phyloP scores from a whole-genome alignment of 768 basidiomycete species.

The Hortiboletus flavorubellus region DNA sequence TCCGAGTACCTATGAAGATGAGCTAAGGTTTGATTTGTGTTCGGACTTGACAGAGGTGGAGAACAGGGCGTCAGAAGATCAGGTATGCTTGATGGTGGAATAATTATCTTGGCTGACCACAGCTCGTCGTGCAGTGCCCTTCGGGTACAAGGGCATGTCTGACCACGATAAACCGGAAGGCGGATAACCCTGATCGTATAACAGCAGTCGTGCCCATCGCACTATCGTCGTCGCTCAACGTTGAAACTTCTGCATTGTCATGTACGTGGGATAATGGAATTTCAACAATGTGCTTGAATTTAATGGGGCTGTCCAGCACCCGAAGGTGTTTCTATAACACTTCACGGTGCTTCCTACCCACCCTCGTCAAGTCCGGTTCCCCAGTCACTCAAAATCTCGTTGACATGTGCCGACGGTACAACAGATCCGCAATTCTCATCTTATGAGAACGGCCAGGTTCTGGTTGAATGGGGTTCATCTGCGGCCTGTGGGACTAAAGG shows the following conservation, averaged over 20 bases:
- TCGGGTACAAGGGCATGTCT: slow-evolving; percentile 71
- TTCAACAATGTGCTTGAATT: not conserved
- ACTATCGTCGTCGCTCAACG: slow-evolving; percentile 30
- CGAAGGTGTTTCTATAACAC: slow-evolving; percentile 50
- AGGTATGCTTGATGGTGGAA: slow-evolving; percentile 45
- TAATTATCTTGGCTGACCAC: slow-evolving; percentile 1
- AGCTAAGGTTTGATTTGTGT: slow-evolving; percentile 67
- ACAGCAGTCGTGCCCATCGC: slow-evolving; percentile 76
- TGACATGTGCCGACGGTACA: slow-evolving; percentile 50
- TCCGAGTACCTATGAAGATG: slow-evolving; percentile 60
- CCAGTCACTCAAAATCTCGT: slow-evolving; percentile 59
- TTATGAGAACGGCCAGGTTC: slow-evolving; percentile 54
- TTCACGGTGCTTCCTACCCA: slow-evolving; percentile 64
- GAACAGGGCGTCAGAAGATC: slow-evolving; percentile 53
- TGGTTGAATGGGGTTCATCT: slow-evolving; percentile 60
- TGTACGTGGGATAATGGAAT: slow-evolving; percentile 34
- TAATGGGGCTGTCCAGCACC: slow-evolving; percentile 38
- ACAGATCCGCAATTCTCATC: slow-evolving; percentile 51
- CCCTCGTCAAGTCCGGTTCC: slow-evolving; percentile 38
- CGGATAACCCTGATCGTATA: slow-evolving; percentile 53
- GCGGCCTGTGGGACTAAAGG: slow-evolving; percentile 50
- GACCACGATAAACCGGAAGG: slow-evolving; percentile 61
- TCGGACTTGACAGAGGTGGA: slow-evolving; percentile 48
- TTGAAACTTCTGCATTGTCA: slow-evolving; percentile 27
- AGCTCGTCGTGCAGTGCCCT: slow-evolving; percentile 49